Evolutionary conservation across 2,329 filamentous ascomycete species (phyloP).

Genomic region (Dryadomyces quercivorus): DNA sequence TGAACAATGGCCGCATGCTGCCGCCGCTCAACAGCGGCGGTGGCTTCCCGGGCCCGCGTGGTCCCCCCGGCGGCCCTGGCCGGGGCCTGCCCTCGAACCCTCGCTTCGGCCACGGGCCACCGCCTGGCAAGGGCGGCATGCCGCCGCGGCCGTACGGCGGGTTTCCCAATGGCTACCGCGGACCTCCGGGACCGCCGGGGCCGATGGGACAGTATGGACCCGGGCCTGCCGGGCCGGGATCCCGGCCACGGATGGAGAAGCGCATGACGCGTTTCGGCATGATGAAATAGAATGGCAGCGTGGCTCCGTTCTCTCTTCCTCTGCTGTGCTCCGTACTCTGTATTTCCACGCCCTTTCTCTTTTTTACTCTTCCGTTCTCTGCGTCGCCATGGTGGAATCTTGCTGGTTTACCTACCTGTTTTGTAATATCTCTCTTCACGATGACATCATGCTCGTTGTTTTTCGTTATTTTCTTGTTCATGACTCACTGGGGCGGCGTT

Average conservation of each 20-base stretch:
- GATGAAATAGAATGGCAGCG: conserved; percentile 22
- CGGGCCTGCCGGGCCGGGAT: conserved; percentile 20
- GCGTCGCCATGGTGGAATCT: background rate
- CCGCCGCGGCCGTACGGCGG: conserved; percentile 19
- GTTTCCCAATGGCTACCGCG: conserved; percentile 12
- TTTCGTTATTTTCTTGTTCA: background rate
- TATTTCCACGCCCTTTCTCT: background rate
- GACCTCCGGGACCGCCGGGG: background rate
- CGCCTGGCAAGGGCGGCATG: conserved; percentile 1
- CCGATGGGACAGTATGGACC: conserved; percentile 12
- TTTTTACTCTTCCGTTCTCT: background rate
- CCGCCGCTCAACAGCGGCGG: background rate
- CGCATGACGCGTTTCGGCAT: conserved; percentile 48
- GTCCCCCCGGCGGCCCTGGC: background rate
- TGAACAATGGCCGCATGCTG: background rate
- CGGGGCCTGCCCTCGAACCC: background rate
- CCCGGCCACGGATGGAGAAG: conserved; percentile 45
- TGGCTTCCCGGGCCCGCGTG: background rate
- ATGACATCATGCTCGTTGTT: background rate
- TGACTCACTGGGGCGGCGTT: background rate
- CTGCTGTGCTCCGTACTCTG: background rate
- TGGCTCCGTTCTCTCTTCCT: background rate
- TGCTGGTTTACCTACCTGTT: background rate
- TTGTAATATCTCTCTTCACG: background rate
- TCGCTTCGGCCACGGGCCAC: background rate